Conservation (phyloP, 257 asterid genomes). For the Misopates orontium region DNA sequence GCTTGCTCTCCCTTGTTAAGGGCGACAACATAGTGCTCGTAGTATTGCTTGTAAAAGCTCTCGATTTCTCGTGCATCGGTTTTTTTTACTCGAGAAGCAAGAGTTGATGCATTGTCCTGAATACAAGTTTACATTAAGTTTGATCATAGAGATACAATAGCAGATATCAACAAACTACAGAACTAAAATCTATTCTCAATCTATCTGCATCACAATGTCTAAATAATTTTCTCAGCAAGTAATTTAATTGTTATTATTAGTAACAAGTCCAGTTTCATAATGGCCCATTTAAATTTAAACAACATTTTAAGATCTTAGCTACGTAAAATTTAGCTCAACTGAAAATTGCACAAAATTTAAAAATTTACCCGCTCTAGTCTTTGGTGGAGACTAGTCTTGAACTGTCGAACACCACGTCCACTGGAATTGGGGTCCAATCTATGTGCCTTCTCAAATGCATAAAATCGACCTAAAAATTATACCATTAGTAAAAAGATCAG, state of each 20-base stretch:
- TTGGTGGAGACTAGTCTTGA: slow-evolving; percentile 89
- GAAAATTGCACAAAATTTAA: neutral
- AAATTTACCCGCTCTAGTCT: slow-evolving; percentile 74
- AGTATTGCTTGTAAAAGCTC: slow-evolving; percentile 81
- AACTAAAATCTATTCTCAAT: neutral
- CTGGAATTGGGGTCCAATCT: slow-evolving; percentile 84
- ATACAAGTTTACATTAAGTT: slow-evolving; percentile 14
- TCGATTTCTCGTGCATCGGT: slow-evolving; percentile 81
- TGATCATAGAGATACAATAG: neutral
- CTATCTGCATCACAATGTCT: neutral
- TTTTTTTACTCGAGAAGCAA: slow-evolving; percentile 69
- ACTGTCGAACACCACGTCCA: slow-evolving; percentile 98
- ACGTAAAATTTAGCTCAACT: too few relatives aligned
- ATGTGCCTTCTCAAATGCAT: slow-evolving; percentile 96
- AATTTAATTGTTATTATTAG: too few relatives aligned
- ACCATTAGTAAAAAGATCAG: neutral
- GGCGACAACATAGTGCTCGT: slow-evolving; percentile 72
- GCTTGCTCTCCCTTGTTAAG: slow-evolving; percentile 87
- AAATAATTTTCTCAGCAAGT: too few relatives aligned
- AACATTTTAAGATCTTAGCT: too few relatives aligned
- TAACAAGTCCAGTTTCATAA: too few relatives aligned
- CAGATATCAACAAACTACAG: slow-evolving; percentile 1
- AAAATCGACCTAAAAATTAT: slow-evolving; percentile 66
- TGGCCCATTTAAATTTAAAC: too few relatives aligned
- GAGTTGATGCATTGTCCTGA: slow-evolving; percentile 78